Conservation (phyloP, 2,329 filamentous ascomycete species). For the Epichloe typhina region DNA sequence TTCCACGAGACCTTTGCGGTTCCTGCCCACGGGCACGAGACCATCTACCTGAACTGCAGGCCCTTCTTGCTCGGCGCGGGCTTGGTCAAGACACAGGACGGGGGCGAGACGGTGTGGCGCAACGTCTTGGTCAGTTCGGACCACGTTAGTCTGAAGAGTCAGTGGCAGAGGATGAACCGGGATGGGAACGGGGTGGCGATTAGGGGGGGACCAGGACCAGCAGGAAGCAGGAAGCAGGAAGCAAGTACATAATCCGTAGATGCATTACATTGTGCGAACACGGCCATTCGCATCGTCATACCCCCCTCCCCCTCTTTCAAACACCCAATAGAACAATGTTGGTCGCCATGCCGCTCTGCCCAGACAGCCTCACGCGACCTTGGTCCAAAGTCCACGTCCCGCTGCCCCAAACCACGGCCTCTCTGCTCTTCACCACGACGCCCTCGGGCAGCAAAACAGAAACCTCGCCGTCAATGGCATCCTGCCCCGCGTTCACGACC, state of each 20-base stretch:
- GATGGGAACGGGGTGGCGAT: slow-evolving; percentile 11
- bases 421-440: slow-evolving; percentile 4
- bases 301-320: neutral
- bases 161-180: slow-evolving; percentile 20
- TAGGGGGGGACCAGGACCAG: no score
- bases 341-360: slow-evolving; percentile 11
- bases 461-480: slow-evolving; percentile 6
- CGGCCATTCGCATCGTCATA: neutral
- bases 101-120: slow-evolving; percentile 15
- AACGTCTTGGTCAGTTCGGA: slow-evolving; percentile 22
- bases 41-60: slow-evolving; percentile 32
- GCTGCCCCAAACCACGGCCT: slow-evolving; percentile 10
- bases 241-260: neutral
- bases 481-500: slow-evolving; percentile 13
- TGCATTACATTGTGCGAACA: neutral
- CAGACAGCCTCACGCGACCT: slow-evolving; percentile 3
- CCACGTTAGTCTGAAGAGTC: slow-evolving; percentile 19
- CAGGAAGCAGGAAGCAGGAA: neutral
- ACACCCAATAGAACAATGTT: slow-evolving; percentile 11
- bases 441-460: slow-evolving; percentile 8
- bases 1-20: slow-evolving; percentile 41
- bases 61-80: slow-evolving; percentile 23
- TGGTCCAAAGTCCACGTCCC: slow-evolving; percentile 8
- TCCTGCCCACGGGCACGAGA: slow-evolving; percentile 33
- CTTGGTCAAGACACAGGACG: slow-evolving; percentile 11